A percentile compares a stretch with the other conserved stretches of the same genome.
phyloP scores from a whole-genome alignment of 805 yeast species.

The Kockiozyma suomiensis region DNA sequence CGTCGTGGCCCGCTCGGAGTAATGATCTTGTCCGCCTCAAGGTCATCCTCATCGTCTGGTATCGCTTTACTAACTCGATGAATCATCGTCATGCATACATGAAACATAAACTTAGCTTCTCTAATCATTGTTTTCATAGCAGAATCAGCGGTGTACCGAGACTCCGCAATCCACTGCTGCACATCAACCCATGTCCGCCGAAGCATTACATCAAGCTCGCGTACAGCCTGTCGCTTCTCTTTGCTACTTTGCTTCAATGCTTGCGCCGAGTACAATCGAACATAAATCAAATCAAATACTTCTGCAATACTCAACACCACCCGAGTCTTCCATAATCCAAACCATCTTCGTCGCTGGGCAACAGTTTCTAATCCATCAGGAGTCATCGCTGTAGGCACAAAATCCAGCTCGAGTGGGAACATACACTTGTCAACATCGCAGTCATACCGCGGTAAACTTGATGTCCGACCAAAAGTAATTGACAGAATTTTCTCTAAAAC shows the following conservation, averaged over 20 bases:
- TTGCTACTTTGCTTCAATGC: constrained; percentile 9
- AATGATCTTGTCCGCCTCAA: neutral
- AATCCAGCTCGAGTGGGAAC: neutral
- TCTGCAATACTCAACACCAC: neutral
- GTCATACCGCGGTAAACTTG: constrained; percentile 19
- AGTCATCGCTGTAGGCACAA: neutral
- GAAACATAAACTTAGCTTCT: constrained; percentile 13
- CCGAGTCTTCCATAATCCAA: neutral
- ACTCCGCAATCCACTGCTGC: constrained; percentile 7
- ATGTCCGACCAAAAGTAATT: constrained; percentile 23
- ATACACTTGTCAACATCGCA: constrained; percentile 12
- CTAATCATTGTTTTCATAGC: neutral
- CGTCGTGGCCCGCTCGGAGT: constrained; percentile 10
- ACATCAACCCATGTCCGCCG: constrained; percentile 4
- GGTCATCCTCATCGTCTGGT: neutral
- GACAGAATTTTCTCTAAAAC: constrained; percentile 15
- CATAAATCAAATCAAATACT: constrained; percentile 15
- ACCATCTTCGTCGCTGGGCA: neutral
- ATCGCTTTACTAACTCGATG: constrained; percentile 15
- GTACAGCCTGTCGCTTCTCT: constrained; percentile 17
- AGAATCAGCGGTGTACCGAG: neutral
- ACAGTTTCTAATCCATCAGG: constrained; percentile 2
- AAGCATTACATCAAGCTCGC: constrained; percentile 16
- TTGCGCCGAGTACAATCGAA: constrained; percentile 23
- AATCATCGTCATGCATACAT: constrained; percentile 19